Conservation (phyloP, 1,284 basidiomycete species). For the Ustilago crameri region DNA sequence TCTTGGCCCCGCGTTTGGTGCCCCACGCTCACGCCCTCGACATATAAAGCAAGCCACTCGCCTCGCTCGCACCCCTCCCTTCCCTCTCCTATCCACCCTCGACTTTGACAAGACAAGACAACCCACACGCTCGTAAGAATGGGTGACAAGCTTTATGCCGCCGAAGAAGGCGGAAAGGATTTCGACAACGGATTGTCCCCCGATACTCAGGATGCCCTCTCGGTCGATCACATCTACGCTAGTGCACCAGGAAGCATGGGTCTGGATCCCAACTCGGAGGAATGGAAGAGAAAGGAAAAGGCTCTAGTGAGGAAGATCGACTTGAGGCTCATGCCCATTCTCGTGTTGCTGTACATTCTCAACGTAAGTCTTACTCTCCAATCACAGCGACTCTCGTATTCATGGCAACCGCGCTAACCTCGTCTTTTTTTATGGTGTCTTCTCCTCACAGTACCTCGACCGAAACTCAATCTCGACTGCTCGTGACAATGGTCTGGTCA, state of each 20-base stretch:
- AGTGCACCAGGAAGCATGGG: neutral
- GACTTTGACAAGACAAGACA: neutral
- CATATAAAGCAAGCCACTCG: too few species aligned
- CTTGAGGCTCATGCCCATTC: conserved; percentile 30
- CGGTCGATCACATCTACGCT: conserved; percentile 12
- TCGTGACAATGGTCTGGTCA: conserved; percentile 45
- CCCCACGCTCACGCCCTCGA: too few species aligned
- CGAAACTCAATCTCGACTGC: conserved; percentile 34
- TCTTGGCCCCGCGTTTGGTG: neutral
- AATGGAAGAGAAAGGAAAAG: conserved; percentile 38
- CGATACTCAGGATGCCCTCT: conserved; percentile 28
- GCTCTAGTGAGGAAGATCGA: conserved; percentile 53
- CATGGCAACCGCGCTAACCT: too few species aligned
- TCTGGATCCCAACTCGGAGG: conserved; percentile 35
- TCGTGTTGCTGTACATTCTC: conserved; percentile 27
- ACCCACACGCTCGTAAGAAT: too few species aligned
- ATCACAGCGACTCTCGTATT: too few species aligned
- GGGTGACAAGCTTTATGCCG: conserved; percentile 10
- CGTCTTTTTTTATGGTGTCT: neutral
- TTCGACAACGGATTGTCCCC: neutral
- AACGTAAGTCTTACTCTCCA: conserved; percentile 29
- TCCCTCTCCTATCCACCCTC: too few species aligned
- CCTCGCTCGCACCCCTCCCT: too few species aligned
- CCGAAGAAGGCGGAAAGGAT: neutral
- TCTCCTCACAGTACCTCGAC: neutral